A percentile compares a stretch with the other conserved stretches of the same genome.
These are phyloP conservation scores for Adansonia grandidieri DNA, from an alignment of 441 rosid species.

Conservation along the genomic window DNA sequence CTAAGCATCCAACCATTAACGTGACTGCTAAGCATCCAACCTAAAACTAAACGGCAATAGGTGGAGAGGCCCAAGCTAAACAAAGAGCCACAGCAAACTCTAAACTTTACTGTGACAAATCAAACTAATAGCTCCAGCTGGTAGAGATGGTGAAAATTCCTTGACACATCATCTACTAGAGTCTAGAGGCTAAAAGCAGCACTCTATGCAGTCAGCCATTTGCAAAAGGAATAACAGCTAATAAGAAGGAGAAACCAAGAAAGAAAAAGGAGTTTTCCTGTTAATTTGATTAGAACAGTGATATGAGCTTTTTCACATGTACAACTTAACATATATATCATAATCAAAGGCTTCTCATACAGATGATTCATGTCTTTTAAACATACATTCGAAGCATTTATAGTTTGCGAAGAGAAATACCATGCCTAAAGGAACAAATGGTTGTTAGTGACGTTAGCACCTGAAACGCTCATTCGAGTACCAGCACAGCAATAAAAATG, in stretches of 20 bases:
- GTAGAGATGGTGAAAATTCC: background rate
- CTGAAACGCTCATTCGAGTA: background rate
- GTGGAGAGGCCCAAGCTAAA: background rate
- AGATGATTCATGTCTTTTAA: background rate
- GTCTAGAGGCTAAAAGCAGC: background rate
- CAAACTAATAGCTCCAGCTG: conserved; percentile 14
- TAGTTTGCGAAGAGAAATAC: background rate
- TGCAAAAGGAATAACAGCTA: background rate
- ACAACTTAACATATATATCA: background rate
- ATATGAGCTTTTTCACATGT: background rate
- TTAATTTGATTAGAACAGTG: conserved; percentile 4
- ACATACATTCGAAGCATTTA: background rate
- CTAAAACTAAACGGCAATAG: background rate
- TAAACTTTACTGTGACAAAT: background rate
- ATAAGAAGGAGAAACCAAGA: conserved; percentile 8
- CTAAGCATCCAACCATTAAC: too few species aligned
- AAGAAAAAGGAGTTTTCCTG: background rate
- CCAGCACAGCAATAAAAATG: background rate
- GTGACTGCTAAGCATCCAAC: background rate
- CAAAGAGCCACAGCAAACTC: conserved; percentile 8
- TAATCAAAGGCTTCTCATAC: background rate
- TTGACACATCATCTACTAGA: background rate
- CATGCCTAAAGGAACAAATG: background rate
- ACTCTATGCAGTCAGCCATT: background rate
- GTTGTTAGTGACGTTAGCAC: background rate